Evolutionary conservation across 1,139 yeast species (phyloP), one percentile per base, ranked within the genome.

Genomic region (Komagataea norvegica): DNA sequence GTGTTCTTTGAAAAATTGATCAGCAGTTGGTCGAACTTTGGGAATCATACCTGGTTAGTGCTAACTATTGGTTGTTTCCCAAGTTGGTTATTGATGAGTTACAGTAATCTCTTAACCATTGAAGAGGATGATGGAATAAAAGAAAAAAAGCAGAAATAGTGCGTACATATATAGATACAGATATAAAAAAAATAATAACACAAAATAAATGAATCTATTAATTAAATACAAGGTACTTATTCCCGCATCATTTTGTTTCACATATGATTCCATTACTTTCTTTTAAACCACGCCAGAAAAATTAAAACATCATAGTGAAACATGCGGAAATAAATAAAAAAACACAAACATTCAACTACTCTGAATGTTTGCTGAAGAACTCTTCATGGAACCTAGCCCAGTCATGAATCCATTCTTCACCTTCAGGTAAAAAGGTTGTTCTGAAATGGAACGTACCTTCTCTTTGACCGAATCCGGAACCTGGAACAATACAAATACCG

Each of bases 401-500:
- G 31, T 69, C 64, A 15, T 74, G 70, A 44, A 88, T 84, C 86
- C 95, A 88, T 50, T 86, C 93, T 25, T 76, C 74, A 28, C 96
- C 97, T 13, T 97, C 96, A 14, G 97, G 94, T 56, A 91, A 72
- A 68, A 91, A 91, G 2, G 98, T 91, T 3, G 98, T 91, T 69
- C 98, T 78, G 55, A 91, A 73, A 60, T 91, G 98, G 66, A 72
- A 84, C 8, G 96, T 87, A 18, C 85, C 94, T 36, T 79, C 79
- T 33, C 70, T 81, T 65, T 93, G 98, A 28, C 97, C 97, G 55
- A 91, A 93, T 2, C 98, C 98, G 31, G 88, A 79, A 29, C 98
- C 99, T 23, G 98, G 97, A 45, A 91, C 94, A 39, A 94, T 87
- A 63, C 98, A 93, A 46, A 91, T 88, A 52, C 98, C 99, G n/a